Evolutionary conservation across 306 rosid genomes (phyloP), one percentile per base, ranked within the genome.

Genomic region (Castanospermum australe): DNA sequence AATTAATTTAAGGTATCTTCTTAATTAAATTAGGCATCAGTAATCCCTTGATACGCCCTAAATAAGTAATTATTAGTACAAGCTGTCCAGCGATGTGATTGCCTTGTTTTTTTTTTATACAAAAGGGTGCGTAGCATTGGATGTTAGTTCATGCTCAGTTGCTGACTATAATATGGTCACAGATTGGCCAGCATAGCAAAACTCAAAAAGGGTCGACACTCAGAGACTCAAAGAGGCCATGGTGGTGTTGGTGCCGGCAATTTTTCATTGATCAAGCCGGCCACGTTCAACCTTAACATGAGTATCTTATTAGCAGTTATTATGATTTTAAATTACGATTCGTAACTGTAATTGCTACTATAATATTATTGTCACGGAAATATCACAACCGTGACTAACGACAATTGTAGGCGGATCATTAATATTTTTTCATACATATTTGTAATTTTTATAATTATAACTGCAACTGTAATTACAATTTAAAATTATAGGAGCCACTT

Each of bases 161-260:
- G 35, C 54, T 41, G 3, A 2, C 22, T 71, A 65, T 38, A 77
- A 54, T 73, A 45, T 48, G 41, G 73, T 77, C 83, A 81, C 68
- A 66, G 39, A 41, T 71, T 42, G 75, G 85, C 64, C 82, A 57
- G 76, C 54, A 70, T 84, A 63, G 67, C 72, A 59, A 35, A 57
- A 28, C 32, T n/a, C 6, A 7, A 61, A 8, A 11, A 28, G 47
- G 42, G 8, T 38, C 42, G 5, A 38, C 8, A 38, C 9, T 15
- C 8, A 51, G 32, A n/a, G n/a, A n/a, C n/a, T n/a, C n/a, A 8
- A 17, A n/a, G 48, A 7, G 41, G 5, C 12, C 5, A 38, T 8
- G n/a, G 44, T 81, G 84, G n/a, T n/a, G n/a, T n/a, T n/a, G 32
- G 32, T 28, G 32, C 86, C 84, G 81, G 83, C 84, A 50, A 8